Conservation (phyloP, 768 basidiomycete genomes). For the Leccinum subgranulosum region DNA sequence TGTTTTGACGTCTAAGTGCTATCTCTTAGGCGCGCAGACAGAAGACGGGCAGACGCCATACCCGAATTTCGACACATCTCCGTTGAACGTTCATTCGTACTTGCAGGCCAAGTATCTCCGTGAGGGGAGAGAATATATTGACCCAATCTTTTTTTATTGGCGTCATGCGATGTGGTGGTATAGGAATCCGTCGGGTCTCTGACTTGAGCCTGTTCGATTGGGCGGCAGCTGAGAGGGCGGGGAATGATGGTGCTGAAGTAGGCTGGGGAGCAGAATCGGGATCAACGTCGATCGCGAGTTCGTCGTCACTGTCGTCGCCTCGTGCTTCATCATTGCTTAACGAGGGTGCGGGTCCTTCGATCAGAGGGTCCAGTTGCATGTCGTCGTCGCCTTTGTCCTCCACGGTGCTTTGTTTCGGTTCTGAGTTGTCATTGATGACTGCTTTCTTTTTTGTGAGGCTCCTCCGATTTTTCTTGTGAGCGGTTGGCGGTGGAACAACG, state of each 20-base stretch:
- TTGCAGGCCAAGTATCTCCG: conserved; percentile 91
- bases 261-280: conserved; percentile 43
- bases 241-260: conserved; percentile 61
- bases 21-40: conserved; percentile 6
- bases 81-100: conserved; percentile 95
- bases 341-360: conserved; percentile 1
- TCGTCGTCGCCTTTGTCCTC: conserved; percentile 27
- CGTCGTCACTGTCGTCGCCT: conserved; percentile 46
- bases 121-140: conserved; percentile 90
- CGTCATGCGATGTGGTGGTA: conserved; percentile 97
- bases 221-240: conserved; percentile 60
- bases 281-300: conserved; percentile 57
- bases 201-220: conserved; percentile 58
- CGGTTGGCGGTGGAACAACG: conserved; percentile 26
- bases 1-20: conserved; percentile 80
- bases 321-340: conserved; percentile 14
- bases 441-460: conserved; percentile 40
- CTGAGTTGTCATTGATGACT: conserved; percentile 4
- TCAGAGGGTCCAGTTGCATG: conserved; percentile 25
- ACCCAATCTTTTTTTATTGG: conserved; percentile 97
- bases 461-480: conserved; percentile 44
- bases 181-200: conserved; percentile 83
- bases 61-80: conserved; percentile 89
- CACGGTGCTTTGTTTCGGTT: conserved; percentile 2
- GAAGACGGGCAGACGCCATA: conserved; percentile 39